phyloP scores from a whole-genome alignment of 441 rosid genomes.

The Pelargonium fulgidum region DNA sequence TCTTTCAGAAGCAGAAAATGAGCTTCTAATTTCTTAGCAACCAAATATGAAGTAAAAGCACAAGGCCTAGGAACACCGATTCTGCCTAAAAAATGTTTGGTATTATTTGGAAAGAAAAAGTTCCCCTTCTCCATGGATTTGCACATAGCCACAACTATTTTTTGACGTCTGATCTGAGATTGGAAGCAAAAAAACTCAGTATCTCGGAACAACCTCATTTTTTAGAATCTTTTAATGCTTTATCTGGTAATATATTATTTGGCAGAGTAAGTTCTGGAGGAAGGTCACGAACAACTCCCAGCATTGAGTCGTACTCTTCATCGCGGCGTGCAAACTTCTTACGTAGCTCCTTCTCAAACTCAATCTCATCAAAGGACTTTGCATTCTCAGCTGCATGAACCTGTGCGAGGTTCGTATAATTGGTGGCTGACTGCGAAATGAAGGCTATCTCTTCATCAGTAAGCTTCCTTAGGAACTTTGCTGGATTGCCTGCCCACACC shows the following conservation, averaged over 20 bases:
- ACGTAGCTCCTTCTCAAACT: conserved; percentile 83
- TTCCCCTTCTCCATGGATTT: conserved; percentile 1
- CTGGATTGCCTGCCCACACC: conserved; percentile 5
- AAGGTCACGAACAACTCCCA: conserved; percentile 38
- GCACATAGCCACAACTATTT: neutral
- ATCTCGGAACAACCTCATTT: neutral
- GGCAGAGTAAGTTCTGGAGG: conserved; percentile 5
- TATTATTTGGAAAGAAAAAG: neutral
- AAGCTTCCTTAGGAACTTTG: neutral
- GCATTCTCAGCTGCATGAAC: conserved; percentile 45
- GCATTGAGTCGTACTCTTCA: conserved; percentile 81
- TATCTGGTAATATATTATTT: neutral
- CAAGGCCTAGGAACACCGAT: neutral
- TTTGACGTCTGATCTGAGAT: too few species aligned
- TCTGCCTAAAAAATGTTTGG: neutral
- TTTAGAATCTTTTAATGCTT: neutral
- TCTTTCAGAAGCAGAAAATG: conserved; percentile 1
- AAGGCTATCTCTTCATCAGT: conserved; percentile 52
- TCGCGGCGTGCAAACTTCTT: conserved; percentile 63
- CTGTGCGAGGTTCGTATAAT: neutral
- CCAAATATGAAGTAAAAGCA: neutral
- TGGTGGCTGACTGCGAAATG: conserved; percentile 20
- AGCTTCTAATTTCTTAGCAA: neutral
- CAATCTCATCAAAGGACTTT: conserved; percentile 69
- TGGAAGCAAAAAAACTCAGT: too few species aligned